Evolutionary conservation across 2,329 filamentous ascomycete genomes (phyloP).

Genomic region (Lachnellula willkommii): DNA sequence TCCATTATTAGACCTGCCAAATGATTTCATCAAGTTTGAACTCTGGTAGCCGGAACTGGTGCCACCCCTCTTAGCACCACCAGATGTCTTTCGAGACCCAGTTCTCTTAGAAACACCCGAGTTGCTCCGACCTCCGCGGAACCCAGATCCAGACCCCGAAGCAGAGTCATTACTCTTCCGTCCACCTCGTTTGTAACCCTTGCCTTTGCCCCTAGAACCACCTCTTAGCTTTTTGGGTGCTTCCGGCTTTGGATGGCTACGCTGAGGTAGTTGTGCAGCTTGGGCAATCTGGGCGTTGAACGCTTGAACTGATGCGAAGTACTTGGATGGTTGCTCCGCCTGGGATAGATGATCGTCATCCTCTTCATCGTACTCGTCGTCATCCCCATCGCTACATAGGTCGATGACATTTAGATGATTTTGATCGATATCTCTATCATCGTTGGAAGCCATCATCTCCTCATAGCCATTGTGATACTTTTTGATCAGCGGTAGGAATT

Average conservation of each 20-base stretch:
- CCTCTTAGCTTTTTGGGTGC: not conserved
- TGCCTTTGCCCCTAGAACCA: not conserved
- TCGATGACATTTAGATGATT: conserved; percentile 46
- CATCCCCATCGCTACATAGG: conserved; percentile 39
- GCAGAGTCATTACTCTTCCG: conserved; percentile 6
- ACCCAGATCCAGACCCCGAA: conserved; percentile 1
- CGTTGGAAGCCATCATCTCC: conserved; percentile 40
- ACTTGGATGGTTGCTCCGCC: conserved; percentile 9
- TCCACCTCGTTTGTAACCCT: conserved; percentile 3
- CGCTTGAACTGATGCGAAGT: conserved; percentile 4
- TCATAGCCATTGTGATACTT: conserved; percentile 43
- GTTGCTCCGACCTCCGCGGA: not conserved
- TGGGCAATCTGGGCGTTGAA: conserved; percentile 5
- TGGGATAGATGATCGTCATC: conserved; percentile 8
- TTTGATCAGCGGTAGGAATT: conserved; percentile 55
- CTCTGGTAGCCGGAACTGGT: not conserved
- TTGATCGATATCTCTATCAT: conserved; percentile 26
- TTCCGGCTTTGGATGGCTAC: not conserved
- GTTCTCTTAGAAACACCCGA: conserved; percentile 2
- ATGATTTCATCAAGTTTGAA: not conserved
- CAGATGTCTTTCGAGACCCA: not conserved
- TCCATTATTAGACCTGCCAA: not conserved
- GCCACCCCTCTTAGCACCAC: not conserved
- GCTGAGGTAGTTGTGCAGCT: not conserved
- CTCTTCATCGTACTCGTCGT: conserved; percentile 17